A percentile compares a stretch with the other conserved stretches of the same genome.
phyloP scores from a whole-genome alignment of 2,329 filamentous ascomycete genomes.

The Alternaria brassicae region DNA sequence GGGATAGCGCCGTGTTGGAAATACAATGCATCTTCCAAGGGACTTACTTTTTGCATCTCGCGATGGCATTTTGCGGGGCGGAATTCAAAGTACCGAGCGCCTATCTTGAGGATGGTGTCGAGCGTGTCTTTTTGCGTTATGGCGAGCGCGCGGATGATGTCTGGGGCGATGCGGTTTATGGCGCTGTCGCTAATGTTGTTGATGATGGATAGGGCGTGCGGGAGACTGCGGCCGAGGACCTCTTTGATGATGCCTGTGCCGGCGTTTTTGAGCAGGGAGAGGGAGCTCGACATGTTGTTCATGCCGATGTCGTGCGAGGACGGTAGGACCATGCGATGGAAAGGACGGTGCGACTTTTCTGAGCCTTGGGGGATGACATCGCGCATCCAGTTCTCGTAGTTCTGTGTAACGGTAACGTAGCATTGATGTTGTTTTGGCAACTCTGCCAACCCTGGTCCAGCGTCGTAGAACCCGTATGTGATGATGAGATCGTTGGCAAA shows the following conservation, averaged over 20 bases:
- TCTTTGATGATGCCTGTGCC: constrained; percentile 43
- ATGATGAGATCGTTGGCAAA: constrained; percentile 51
- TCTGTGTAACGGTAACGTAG: constrained; percentile 55
- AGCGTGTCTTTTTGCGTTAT: constrained; percentile 61
- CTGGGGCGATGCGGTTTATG: constrained; percentile 41
- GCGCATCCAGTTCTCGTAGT: constrained; percentile 56
- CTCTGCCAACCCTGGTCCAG: constrained; percentile 54
- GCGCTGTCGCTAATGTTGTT: constrained; percentile 39
- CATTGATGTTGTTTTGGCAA: constrained; percentile 55
- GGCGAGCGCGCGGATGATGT: constrained; percentile 58
- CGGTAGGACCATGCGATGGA: constrained; percentile 56
- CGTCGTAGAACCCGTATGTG: constrained; percentile 59
- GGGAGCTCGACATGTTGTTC: constrained; percentile 58
- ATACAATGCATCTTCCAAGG: constrained; percentile 57
- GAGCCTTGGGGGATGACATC: constrained; percentile 52
- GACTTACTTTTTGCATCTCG: constrained; percentile 46
- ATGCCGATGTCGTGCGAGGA: constrained; percentile 60
- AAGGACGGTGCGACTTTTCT: constrained; percentile 50
- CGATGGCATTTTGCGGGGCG: constrained; percentile 58
- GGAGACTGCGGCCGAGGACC: constrained; percentile 36
- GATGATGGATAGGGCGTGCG: constrained; percentile 33
- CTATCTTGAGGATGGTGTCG: constrained; percentile 55
- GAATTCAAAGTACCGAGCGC: constrained; percentile 62
- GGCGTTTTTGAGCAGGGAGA: constrained; percentile 51
- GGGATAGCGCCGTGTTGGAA: constrained; percentile 62